These are phyloP conservation scores for Rhizophora mangle DNA, from an alignment of 345 rosid species.

Conservation along the genomic window DNA sequence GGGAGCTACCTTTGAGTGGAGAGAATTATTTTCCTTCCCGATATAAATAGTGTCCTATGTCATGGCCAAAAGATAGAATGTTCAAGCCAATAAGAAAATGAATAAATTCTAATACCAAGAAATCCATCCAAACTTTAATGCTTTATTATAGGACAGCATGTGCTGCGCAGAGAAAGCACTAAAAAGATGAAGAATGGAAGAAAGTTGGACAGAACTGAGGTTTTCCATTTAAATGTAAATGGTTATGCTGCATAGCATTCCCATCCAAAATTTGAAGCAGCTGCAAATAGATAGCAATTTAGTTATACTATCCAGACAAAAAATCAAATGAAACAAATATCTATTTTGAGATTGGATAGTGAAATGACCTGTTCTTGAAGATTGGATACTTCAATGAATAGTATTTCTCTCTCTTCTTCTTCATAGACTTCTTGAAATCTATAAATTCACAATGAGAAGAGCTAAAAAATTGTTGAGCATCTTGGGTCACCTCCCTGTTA, in stretches of 20 bases:
- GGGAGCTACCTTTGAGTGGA: constrained; percentile 61
- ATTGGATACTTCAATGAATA: constrained; percentile 59
- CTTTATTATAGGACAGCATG: background rate
- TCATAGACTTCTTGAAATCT: constrained; percentile 94
- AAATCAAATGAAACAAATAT: constrained; percentile 8
- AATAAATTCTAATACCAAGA: constrained; percentile 3
- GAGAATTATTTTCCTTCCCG: constrained; percentile 49
- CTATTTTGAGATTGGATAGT: constrained; percentile 15
- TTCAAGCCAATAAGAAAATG: constrained; percentile 12
- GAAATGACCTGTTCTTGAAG: constrained; percentile 70
- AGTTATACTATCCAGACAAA: constrained; percentile 6
- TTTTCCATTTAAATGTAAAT: constrained; percentile 32
- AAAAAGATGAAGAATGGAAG: constrained; percentile 16
- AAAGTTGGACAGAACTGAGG: constrained; percentile 45
- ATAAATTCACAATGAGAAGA: constrained; percentile 25
- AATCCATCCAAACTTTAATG: background rate
- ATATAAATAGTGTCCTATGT: constrained; percentile 42
- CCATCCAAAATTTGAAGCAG: constrained; percentile 60
- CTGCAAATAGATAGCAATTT: constrained; percentile 33
- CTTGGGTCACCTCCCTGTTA: constrained; percentile 2
- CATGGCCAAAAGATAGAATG: constrained; percentile 8
- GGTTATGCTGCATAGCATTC: constrained; percentile 39
- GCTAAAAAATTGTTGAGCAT: constrained; percentile 6
- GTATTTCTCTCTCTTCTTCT: constrained; percentile 90
- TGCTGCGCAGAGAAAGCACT: background rate